Conservation (phyloP, 2,329 filamentous ascomycete species). For the Karstenula rhodostoma region DNA sequence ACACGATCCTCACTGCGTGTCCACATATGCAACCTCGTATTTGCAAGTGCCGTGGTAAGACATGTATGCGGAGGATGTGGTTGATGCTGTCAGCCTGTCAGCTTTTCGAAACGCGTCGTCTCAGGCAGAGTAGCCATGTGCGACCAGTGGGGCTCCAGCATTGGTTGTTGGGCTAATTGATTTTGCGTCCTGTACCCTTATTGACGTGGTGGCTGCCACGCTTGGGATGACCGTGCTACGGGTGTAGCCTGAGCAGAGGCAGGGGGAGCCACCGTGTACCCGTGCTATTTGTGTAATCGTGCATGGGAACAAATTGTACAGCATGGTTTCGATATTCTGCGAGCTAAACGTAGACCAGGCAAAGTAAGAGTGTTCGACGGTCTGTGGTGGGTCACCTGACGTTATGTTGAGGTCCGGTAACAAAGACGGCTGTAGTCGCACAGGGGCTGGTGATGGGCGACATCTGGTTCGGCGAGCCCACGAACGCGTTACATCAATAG, state of each 20-base stretch:
- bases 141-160: neutral
- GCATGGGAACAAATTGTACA: too few species aligned
- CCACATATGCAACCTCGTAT: neutral
- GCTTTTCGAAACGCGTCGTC: neutral
- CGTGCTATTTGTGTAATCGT: neutral
- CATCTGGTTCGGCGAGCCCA: neutral
- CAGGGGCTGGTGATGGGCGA: neutral
- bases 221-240: slow-evolving; percentile 6
- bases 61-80: neutral
- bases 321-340: too few species aligned
- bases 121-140: neutral
- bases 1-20: neutral
- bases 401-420: too few species aligned
- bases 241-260: neutral
- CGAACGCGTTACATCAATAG: neutral
- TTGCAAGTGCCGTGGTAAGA: neutral
- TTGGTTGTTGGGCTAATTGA: neutral
- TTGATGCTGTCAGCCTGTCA: neutral
- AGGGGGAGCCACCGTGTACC: neutral
- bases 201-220: slow-evolving; percentile 9
- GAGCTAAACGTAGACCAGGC: too few species aligned
- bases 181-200: neutral
- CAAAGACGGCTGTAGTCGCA: neutral
- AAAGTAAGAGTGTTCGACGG: too few species aligned
- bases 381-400: too few species aligned